Percentiles rank a stretch among this genome's conserved stretches.
Evolutionary conservation across 306 rosid genomes (phyloP).

Genomic region (Lathyrus aphaca): DNA sequence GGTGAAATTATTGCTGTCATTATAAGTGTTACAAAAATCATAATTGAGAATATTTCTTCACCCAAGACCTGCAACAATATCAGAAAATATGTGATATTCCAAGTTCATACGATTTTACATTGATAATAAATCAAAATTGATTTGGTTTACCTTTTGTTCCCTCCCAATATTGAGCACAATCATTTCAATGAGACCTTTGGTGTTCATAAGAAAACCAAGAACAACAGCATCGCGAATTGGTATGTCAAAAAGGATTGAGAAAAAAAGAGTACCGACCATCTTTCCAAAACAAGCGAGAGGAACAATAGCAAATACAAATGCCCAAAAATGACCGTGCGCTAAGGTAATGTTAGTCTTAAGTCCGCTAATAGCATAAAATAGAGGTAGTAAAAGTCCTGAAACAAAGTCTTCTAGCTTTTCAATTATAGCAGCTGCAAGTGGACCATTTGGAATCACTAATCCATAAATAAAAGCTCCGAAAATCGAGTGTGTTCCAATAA

Average conservation of each 20-base stretch:
- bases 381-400: slow-evolving; percentile 82
- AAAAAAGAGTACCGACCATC: slow-evolving; percentile 59
- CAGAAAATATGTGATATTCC: background rate
- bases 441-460: slow-evolving; percentile 72
- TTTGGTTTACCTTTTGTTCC: slow-evolving; percentile 61
- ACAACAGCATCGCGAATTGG: slow-evolving; percentile 68
- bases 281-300: slow-evolving; percentile 65
- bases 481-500: slow-evolving; percentile 76
- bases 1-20: slow-evolving; percentile 79
- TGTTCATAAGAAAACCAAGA: slow-evolving; percentile 84
- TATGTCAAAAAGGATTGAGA: slow-evolving; percentile 55
- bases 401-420: slow-evolving; percentile 92
- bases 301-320: slow-evolving; percentile 35
- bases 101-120: background rate
- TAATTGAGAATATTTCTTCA: slow-evolving; percentile 61
- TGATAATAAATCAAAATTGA: background rate
- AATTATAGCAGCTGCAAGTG: slow-evolving; percentile 70
- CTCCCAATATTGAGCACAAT: slow-evolving; percentile 81
- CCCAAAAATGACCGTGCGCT: slow-evolving; percentile 47
- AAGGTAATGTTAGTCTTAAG: slow-evolving; percentile 60
- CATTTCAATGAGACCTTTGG: slow-evolving; percentile 81
- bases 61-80: slow-evolving; percentile 58
- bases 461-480: slow-evolving; percentile 93
- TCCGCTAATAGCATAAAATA: slow-evolving; percentile 79
- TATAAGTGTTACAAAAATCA: slow-evolving; percentile 62